Evolutionary conservation across 345 rosid genomes (phyloP).

Genomic region (Ceriops decandra): DNA sequence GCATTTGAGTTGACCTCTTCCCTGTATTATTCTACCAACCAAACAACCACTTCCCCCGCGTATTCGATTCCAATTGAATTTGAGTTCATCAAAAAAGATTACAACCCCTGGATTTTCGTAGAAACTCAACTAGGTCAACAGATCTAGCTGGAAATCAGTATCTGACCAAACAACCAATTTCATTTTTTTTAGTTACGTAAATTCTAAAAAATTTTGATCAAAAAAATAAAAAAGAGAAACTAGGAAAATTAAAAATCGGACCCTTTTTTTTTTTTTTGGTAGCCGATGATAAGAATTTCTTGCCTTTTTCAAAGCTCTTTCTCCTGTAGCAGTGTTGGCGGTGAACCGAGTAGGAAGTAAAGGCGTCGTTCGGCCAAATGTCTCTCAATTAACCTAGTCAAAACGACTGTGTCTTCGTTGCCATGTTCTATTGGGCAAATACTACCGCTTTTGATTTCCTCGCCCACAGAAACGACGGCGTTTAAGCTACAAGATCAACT

Average conservation of each 20-base stretch:
- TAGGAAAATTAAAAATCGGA: not conserved
- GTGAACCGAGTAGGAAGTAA: no score
- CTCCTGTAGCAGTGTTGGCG: no score
- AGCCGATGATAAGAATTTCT: no score
- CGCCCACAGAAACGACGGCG: conserved; percentile 25
- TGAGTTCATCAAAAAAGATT: conserved; percentile 19
- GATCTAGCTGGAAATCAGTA: conserved; percentile 1
- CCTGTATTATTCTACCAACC: conserved; percentile 7
- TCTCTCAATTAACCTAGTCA: no score
- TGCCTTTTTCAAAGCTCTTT: no score
- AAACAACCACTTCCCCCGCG: conserved; percentile 21
- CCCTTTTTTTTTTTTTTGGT: no score
- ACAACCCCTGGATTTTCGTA: conserved; percentile 20
- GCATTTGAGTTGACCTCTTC: conserved; percentile 50
- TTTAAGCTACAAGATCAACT: not conserved
- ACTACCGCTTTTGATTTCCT: no score
- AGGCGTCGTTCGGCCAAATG: no score
- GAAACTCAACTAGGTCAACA: not conserved
- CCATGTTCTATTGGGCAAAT: no score
- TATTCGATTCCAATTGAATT: not conserved
- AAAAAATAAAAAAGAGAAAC: not conserved
- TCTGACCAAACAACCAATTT: not conserved
- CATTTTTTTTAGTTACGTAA: not conserved
- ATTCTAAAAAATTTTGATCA: not conserved
- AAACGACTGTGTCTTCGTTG: no score